phyloP scores from a whole-genome alignment of 1,284 basidiomycete genomes.

The Phellopilus nigrolimitatus region DNA sequence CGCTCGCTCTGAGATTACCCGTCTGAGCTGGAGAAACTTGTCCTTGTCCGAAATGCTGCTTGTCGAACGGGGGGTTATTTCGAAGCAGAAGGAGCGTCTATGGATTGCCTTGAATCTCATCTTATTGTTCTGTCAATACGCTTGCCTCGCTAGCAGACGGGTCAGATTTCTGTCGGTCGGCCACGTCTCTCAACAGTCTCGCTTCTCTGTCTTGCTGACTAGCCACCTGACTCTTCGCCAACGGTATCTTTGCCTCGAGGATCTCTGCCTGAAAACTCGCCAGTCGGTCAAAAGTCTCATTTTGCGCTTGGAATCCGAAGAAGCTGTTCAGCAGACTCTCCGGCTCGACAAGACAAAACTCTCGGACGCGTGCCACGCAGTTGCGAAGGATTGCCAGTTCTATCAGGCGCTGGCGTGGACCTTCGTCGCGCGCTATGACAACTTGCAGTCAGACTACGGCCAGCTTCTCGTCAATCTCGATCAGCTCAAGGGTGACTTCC shows the following conservation, averaged over 20 bases:
- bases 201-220: neutral
- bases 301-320: neutral
- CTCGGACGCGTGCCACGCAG: neutral
- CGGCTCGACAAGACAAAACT: neutral
- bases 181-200: neutral
- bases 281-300: neutral
- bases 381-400: constrained; percentile 7
- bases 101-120: constrained; percentile 6
- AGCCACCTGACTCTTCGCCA: neutral
- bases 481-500: constrained; percentile 5
- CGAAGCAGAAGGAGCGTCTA: neutral
- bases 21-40: neutral
- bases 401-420: constrained; percentile 14
- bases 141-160: neutral
- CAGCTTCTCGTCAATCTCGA: constrained; percentile 11
- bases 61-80: neutral
- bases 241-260: neutral
- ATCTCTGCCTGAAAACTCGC: neutral
- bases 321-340: neutral
- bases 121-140: constrained; percentile 4
- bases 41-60: neutral
- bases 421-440: constrained; percentile 8
- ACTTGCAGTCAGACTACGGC: constrained; percentile 12
- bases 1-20: neutral
- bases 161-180: neutral